phyloP scores from a whole-genome alignment of 2,329 filamentous ascomycete species.

The Ceratocystis papillata region DNA sequence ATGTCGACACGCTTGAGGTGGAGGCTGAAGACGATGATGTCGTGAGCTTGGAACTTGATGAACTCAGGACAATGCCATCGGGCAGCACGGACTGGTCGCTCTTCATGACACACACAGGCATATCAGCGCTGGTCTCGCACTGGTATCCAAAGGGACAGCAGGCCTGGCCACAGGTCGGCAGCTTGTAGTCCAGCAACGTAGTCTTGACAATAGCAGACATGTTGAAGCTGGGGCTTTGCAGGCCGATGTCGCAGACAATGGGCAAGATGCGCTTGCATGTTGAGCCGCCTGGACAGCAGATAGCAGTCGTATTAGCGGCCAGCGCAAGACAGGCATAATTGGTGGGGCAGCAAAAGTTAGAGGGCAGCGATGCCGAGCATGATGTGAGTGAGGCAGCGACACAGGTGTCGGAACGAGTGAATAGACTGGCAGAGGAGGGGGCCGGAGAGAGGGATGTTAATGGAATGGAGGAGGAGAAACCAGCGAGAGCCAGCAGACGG shows the following conservation, averaged over 20 bases:
- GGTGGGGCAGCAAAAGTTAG: conserved; percentile 55
- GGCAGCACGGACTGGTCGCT: conserved; percentile 40
- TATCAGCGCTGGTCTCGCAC: conserved; percentile 36
- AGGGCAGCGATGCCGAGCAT: conserved; percentile 48
- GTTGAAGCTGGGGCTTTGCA: conserved; percentile 48
- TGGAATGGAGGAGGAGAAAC: conserved; percentile 30
- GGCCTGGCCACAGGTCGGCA: conserved; percentile 46
- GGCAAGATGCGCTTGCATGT: conserved; percentile 52
- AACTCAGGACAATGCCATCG: conserved; percentile 28
- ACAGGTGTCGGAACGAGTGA: conserved; percentile 31
- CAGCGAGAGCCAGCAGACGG: conserved; percentile 33
- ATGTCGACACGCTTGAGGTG: conserved; percentile 26
- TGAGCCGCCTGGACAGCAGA: conserved; percentile 55
- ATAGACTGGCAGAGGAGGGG: conserved; percentile 31
- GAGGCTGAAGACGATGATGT: conserved; percentile 20
- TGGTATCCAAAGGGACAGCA: conserved; percentile 67
- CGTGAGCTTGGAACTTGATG: conserved; percentile 24
- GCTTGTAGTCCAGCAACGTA: conserved; percentile 44
- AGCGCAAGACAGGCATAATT: conserved; percentile 48
- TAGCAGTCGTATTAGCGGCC: conserved; percentile 52
- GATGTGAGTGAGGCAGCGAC: conserved; percentile 37
- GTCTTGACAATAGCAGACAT: conserved; percentile 56
- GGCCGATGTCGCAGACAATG: conserved; percentile 52
- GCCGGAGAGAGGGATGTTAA: conserved; percentile 33
- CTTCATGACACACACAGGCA: conserved; percentile 40